Conservation (phyloP, 306 rosid species). For the Dryas alaskensis region DNA sequence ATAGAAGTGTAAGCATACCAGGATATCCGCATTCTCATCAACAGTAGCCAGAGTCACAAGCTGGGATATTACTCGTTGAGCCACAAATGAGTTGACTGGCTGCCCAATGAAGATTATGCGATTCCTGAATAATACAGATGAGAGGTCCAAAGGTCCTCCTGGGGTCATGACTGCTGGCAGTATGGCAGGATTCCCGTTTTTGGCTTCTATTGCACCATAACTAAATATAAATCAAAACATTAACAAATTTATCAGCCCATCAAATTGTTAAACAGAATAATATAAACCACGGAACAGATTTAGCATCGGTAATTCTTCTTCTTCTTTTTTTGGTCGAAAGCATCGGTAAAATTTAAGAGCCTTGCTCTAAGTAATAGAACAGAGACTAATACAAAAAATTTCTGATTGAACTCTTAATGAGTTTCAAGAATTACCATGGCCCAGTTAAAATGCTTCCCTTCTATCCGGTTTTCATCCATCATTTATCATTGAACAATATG, state of each 20-base stretch:
- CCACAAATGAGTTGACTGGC: constrained; percentile 77
- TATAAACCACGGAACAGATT: background rate
- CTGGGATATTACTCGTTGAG: constrained; percentile 94
- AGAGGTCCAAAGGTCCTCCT: constrained; percentile 81
- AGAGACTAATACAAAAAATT: background rate
- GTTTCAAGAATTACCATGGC: background rate
- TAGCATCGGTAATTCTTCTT: background rate
- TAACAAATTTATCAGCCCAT: constrained; percentile 17
- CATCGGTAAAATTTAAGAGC: background rate
- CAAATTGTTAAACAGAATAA: constrained; percentile 4
- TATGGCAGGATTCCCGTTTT: constrained; percentile 67
- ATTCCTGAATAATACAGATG: constrained; percentile 81
- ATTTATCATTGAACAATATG: background rate
- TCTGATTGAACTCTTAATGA: background rate
- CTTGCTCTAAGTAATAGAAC: background rate
- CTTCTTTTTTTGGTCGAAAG: no score
- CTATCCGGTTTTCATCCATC: background rate
- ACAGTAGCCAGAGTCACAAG: constrained; percentile 89
- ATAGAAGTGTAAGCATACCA: constrained; percentile 48
- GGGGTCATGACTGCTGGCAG: constrained; percentile 96
- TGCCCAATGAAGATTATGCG: constrained; percentile 94
- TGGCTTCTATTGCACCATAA: constrained; percentile 69
- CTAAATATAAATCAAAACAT: constrained; percentile 39
- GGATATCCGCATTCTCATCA: constrained; percentile 75
- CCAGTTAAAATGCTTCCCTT: background rate